phyloP scores from a whole-genome alignment of 2,329 filamentous ascomycete genomes.

The Colletotrichum cuscutae region DNA sequence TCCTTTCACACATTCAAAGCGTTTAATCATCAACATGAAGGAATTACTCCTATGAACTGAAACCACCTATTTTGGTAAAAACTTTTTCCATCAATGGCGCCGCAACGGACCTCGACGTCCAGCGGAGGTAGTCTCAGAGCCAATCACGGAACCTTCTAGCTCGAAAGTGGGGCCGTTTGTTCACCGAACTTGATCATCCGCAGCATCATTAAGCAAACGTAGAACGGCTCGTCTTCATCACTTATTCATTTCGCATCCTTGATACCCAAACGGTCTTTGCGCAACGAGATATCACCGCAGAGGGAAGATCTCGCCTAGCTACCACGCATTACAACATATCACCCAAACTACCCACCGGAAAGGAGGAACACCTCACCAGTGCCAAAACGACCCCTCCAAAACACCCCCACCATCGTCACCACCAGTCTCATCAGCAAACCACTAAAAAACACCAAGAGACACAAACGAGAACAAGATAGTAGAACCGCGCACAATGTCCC shows the following conservation, averaged over 20 bases:
- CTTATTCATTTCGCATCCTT: not conserved
- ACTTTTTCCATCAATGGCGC: not conserved
- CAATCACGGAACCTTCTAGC: conserved; percentile 26
- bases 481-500: conserved; percentile 47
- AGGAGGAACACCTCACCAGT: not conserved
- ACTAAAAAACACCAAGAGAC: no score
- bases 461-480: not conserved
- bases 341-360: not conserved
- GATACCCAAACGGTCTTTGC: not conserved
- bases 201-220: not conserved
- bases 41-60: not conserved
- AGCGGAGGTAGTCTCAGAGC: not conserved
- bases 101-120: not conserved
- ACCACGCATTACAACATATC: not conserved
- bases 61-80: not conserved
- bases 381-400: not conserved
- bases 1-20: not conserved
- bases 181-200: not conserved
- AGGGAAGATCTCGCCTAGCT: no score
- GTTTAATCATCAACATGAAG: not conserved
- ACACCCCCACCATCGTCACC: not conserved
- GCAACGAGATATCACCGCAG: no score
- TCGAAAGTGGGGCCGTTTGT: conserved; percentile 1
- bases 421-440: not conserved
- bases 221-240: not conserved